Evolutionary conservation across 805 yeast genomes (phyloP).

Genomic region (Debaryomyces prosopidis): DNA sequence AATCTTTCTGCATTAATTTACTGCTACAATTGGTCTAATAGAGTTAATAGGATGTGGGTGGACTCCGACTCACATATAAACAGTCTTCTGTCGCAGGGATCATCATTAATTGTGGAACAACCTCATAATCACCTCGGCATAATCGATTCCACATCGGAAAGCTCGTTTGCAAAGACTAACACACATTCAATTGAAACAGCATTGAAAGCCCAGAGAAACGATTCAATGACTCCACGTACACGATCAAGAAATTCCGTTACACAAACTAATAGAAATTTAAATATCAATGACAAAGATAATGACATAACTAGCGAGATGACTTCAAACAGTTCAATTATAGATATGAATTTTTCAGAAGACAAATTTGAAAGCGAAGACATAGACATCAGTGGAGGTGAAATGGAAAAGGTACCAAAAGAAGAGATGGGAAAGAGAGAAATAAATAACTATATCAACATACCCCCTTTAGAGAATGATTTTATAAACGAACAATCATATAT

Average conservation of each 20-base stretch:
- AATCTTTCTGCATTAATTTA: neutral
- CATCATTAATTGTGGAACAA: neutral
- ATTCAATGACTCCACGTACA: no score
- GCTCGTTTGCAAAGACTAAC: no score
- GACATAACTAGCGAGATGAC: neutral
- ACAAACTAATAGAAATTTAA: no score
- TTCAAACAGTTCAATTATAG: neutral
- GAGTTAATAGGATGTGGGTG: neutral
- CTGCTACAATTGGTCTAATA: neutral
- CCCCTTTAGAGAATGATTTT: neutral
- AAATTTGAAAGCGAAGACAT: neutral
- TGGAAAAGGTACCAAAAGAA: neutral
- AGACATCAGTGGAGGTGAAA: neutral
- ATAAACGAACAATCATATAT: neutral
- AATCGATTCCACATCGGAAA: neutral
- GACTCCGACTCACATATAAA: neutral
- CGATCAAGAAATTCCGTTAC: no score
- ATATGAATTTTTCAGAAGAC: neutral
- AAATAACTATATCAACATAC: neutral
- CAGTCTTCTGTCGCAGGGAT: neutral
- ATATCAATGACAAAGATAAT: no score
- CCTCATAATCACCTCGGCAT: neutral
- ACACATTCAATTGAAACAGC: no score
- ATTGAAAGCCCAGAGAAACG: no score
- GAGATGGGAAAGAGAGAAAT: neutral